phyloP scores from a whole-genome alignment of 139 green algal genomes.

The Spirogloea muscicola region DNA sequence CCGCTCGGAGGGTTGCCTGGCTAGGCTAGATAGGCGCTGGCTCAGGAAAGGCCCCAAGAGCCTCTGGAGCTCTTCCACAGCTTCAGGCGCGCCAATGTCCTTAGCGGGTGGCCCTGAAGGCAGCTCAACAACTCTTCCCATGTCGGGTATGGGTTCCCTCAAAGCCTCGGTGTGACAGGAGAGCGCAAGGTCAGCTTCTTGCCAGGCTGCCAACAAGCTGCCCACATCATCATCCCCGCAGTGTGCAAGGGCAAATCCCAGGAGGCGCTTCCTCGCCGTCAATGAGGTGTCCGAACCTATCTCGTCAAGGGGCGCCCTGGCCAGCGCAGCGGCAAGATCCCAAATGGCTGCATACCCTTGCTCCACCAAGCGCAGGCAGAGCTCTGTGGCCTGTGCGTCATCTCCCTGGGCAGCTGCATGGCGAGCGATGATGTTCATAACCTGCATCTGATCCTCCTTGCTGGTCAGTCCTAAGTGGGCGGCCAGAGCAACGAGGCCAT shows the following conservation, averaged over 20 bases:
- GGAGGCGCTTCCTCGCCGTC: background rate
- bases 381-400: background rate
- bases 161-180: background rate
- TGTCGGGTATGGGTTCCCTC: background rate
- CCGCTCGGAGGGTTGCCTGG: background rate
- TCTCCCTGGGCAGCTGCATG: conserved; percentile 16
- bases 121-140: background rate
- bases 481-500: too few species aligned
- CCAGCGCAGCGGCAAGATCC: conserved; percentile 36
- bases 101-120: background rate
- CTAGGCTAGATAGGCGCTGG: too few species aligned
- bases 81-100: background rate
- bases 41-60: too few species aligned
- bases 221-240: conserved; percentile 30
- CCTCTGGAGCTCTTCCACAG: too few species aligned
- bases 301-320: conserved; percentile 11
- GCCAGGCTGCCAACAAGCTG: conserved; percentile 19
- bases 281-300: background rate
- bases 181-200: background rate
- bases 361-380: conserved; percentile 23
- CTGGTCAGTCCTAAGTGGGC: too few species aligned
- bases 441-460: too few species aligned
- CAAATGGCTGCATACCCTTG: conserved; percentile 8
- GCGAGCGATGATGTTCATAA: conserved; percentile 11
- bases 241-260: conserved; percentile 30